Evolutionary conservation across 2,329 filamentous ascomycete species (phyloP), one percentile per base, ranked within the genome.

Genomic region (Fusarium austroafricanum): DNA sequence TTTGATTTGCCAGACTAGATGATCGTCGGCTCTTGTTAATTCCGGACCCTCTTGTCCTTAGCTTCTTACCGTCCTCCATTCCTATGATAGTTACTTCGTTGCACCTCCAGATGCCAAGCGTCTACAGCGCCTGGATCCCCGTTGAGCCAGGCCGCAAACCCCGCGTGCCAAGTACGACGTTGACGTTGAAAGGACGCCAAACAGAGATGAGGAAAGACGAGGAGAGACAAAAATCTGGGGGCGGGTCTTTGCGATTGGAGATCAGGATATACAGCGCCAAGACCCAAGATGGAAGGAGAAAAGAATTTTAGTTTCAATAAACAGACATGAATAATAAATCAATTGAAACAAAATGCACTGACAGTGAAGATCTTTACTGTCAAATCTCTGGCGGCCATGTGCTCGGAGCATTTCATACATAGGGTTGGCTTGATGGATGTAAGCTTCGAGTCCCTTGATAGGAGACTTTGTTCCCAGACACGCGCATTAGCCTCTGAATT

Each of bases 161-260:
- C 65, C 55, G 61, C 65, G 52, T 57, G 65, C 65, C 65, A 68
- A 67, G 59, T 59, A 29, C 39, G 46, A 66, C 47, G 21, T 26
- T 18, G 39, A 49, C 28, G 46, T 15, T 65, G 31, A 37, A 58
- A 38, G 23, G 46, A 44, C 29, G 29, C 28, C 21, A n/a, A 38
- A 26, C 21, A 42, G 35, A 37, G 58, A 26, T 31, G 39, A 33
- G 15, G 26, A 33, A 6, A 23, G 21, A 23, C 21, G 6, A 23
- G 21, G 21, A 23, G 18, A 23, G 21, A 46, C 37, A 21, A 15
- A 42, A 65, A 55, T 39, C 49, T 42, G 59, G 65, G 59, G 50
- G 59, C 68, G 65, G 54, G 38, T 65, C 54, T 59, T 40, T 39
- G 58, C 37, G 47, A 54, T 40, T 29, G 43, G 39, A 65, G 29